Evolutionary conservation across 139 green algal species (phyloP).

Genomic region (Auxenochlorella protothecoides): DNA sequence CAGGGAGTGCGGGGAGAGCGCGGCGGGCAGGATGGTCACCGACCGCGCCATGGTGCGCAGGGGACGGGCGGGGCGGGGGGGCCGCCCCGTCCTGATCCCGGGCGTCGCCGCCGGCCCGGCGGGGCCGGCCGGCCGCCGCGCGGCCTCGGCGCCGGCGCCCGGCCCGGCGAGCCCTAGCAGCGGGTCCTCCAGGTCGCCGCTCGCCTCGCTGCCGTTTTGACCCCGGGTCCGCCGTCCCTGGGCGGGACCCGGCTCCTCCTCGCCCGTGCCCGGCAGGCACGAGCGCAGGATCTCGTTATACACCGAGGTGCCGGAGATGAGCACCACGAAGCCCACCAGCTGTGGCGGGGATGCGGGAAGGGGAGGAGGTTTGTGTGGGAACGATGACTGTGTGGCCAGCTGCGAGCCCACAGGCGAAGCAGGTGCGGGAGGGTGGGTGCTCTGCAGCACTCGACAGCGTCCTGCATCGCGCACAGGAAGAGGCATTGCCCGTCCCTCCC

Average conservation of each 20-base stretch:
- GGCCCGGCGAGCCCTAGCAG: constrained; percentile 7
- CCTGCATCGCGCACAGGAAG: neutral
- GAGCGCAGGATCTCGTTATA: constrained; percentile 72
- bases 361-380: too few relatives aligned
- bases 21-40: constrained; percentile 42
- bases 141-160: neutral
- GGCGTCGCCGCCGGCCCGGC: neutral
- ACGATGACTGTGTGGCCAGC: too few relatives aligned
- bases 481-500: neutral
- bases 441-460: too few relatives aligned
- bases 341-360: constrained; percentile 2
- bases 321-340: constrained; percentile 66
- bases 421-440: too few relatives aligned
- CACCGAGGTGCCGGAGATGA: constrained; percentile 56
- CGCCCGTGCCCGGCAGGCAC: constrained; percentile 31
- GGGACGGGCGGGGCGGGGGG: neutral
- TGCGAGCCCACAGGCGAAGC: too few relatives aligned
- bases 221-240: too few relatives aligned
- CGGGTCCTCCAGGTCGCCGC: neutral
- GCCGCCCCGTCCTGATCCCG: neutral
- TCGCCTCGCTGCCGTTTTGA: neutral
- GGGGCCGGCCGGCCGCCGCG: neutral
- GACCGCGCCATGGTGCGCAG: constrained; percentile 13
- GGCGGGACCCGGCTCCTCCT: neutral
- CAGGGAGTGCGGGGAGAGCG: constrained; percentile 48